Base-by-base conservation (phyloP, 2,329 filamentous ascomycete species). In the Colletotrichum sp. region DNA sequence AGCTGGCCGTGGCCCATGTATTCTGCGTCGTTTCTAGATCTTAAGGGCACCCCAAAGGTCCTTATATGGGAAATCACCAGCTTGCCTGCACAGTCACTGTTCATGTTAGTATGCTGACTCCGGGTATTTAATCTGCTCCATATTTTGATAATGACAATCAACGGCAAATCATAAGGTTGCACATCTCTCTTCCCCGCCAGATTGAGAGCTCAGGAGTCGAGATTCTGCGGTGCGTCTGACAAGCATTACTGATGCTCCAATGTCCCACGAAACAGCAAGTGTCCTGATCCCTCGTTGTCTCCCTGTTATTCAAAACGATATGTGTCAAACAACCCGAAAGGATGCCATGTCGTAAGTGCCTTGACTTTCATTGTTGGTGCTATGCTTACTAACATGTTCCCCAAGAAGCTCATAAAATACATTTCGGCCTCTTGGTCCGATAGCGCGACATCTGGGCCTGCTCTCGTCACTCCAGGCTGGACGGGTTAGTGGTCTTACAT, bases 361-460 rank as follows among this genome's bases (percentile, higher is more conserved):
- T n/a, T 12, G 18, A 7, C 6, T 21, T 7, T 12, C 39, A n/a
- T 49, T 4, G 39, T n/a, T n/a, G 18, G 16, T n/a, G 18, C 39
- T 49, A 12, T n/a, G 18, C 39, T 44, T 44, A 44, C 3, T n/a
- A 0, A 1, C 39, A n/a, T 44, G 3, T 12, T 10, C 1, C 0
- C 39, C 2, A 44, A n/a, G 39, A 44, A 44, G 36, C 16, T 44
- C 16, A 18, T 1, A 10, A 5, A 26, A 26, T 5, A 26, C 26
- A 44, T 44, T 44, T 10, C 16, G 36, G 5, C 36, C 36, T 44
- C 36, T 5, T 18, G 16, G 8, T 10, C 36, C 8, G 36, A 44
- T 18, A 44, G 1, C 36, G 5, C 2, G 1, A 44, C 16, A 9
- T 44, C 12, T n/a, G 18, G 39, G 5, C 0, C 18, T n/a, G 1